Base-by-base conservation (phyloP, 2,329 filamentous ascomycete species). In the Cytospora paraplurivora region DNA sequence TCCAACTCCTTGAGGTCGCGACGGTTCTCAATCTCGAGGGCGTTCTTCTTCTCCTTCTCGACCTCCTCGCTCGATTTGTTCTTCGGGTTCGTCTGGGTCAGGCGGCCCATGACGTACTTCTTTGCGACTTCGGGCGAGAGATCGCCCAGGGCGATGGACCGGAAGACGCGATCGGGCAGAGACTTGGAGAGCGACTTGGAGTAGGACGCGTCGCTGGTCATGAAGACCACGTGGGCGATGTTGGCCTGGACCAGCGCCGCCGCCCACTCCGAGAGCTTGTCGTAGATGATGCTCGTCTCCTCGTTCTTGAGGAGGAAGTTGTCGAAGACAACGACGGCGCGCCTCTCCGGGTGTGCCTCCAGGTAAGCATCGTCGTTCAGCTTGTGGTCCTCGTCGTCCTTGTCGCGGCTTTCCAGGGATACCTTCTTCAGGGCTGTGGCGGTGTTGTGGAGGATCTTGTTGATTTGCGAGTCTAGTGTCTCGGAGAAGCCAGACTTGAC, bases 401-500 rank as follows among this genome's bases (percentile, higher is more conserved):
- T 93, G 59, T 84, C 84, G 32, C 91, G 86, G 6, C 78, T 81
- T 13, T 89, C 84, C 4, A 97, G 77, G 0, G 90, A 90, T 56
- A 96, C 89, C 56, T 88, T 81, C 71, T 91, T 93, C 62, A 98
- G 80, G 1, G 94, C 93, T 0, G 84, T 84, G 0, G 90, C 87
- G 0, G 93, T 92, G 41, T 91, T 96, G 71, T 92, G 90, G 77
- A 92, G 87, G 56, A 98, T 97, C 76, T 97, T 97, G 73, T 85
- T 87, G 17, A 98, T 79, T 71, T 98, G 93, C 0, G 90, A 88
- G 72, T 97, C 94, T 34, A 97, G 79, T 0, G 93, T 97, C 73
- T 97, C 94, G 0, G 92, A 96, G 73, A 98, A 97, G 8, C 93
- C 93, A 7, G 93, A 91, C 77, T 98, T 97, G 63, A 96, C 91